Conservation (phyloP, 257 asterid species). For the Sherardia arvensis region DNA sequence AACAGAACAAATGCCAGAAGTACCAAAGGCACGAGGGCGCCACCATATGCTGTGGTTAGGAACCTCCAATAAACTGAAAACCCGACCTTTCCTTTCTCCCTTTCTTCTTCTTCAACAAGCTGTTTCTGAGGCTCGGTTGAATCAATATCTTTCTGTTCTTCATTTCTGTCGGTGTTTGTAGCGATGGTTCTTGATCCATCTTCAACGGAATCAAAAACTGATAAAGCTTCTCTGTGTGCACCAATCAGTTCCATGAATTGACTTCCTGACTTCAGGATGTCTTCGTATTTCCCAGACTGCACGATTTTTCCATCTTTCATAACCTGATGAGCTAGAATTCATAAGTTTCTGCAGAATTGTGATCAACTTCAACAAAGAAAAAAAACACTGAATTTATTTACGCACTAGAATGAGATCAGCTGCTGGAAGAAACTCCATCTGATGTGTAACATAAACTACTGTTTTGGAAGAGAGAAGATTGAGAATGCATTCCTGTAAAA, state of each 20-base stretch:
- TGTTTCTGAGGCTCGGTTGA: conserved; percentile 32
- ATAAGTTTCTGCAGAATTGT: background rate
- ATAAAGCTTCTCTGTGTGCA: conserved; percentile 77
- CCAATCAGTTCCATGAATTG: conserved; percentile 87
- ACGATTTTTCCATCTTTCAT: conserved; percentile 70
- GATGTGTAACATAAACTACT: conserved; percentile 73
- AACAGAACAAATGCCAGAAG: conserved; percentile 50
- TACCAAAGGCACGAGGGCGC: conserved; percentile 64
- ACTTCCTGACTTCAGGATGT: conserved; percentile 56
- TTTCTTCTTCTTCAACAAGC: conserved; percentile 88
- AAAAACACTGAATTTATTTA: background rate
- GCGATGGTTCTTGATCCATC: conserved; percentile 14
- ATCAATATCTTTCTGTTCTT: conserved; percentile 19
- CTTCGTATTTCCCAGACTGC: conserved; percentile 73
- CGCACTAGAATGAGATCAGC: conserved; percentile 80
- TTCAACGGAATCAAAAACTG: conserved; percentile 40
- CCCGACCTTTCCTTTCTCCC: conserved; percentile 82
- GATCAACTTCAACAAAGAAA: background rate
- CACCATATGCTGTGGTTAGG: conserved; percentile 67
- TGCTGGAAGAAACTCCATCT: conserved; percentile 79
- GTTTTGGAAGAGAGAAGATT: conserved; percentile 53
- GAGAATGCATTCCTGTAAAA: conserved; percentile 61
- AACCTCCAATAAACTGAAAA: conserved; percentile 72
- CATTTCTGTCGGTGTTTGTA: conserved; percentile 11
- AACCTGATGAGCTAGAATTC: conserved; percentile 34